Evolutionary conservation across 2,329 filamentous ascomycete species (phyloP), one percentile per base, ranked within the genome.

Genomic region (Dactylellina sp.): DNA sequence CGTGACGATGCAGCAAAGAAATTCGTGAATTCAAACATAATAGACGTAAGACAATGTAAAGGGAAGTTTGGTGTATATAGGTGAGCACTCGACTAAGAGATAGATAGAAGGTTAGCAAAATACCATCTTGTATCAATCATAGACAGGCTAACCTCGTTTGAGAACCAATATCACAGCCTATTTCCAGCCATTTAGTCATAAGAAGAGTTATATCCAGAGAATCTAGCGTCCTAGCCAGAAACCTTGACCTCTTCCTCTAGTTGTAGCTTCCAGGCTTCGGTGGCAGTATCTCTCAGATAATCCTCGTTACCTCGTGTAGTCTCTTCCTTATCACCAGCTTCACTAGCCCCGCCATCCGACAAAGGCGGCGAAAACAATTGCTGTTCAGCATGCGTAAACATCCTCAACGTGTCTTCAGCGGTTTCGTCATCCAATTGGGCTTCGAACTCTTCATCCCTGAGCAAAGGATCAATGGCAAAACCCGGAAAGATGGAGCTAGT

Each of bases 211-310:
- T 9, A 32, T 4, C 28, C 9, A 32, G 9, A 32, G 28, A 5
- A 32, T 32, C 22, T 7, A 28, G 20, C 16, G 11, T 7, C 7
- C 24, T 47, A 71, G 25, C 52, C 47, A 24, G 61, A 47, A 44
- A 52, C 56, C 35, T 66, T 66, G 9, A 57, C 24, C 40, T 62
- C 61, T 24, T 74, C 70, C 18, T 65, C 70, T n/a, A 74, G 47
- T 49, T 74, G 70, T 37, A 74, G 55, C 53, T 74, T 74, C 70
- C 70, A 74, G 4, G 70, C 70, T n/a, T 74, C 61, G 22, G 70
- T 61, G 6, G 70, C 70, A 7, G 70, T 61, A 47, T 66, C 61
- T 42, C 70, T 47, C 61, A 74, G 56, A 32, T 61, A 74, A 11
- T 74, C 70, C 42, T 65, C 61, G 28, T 74, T 63, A 16, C 35